phyloP scores from a whole-genome alignment of 306 rosid genomes.

The Potentilla sterilis region DNA sequence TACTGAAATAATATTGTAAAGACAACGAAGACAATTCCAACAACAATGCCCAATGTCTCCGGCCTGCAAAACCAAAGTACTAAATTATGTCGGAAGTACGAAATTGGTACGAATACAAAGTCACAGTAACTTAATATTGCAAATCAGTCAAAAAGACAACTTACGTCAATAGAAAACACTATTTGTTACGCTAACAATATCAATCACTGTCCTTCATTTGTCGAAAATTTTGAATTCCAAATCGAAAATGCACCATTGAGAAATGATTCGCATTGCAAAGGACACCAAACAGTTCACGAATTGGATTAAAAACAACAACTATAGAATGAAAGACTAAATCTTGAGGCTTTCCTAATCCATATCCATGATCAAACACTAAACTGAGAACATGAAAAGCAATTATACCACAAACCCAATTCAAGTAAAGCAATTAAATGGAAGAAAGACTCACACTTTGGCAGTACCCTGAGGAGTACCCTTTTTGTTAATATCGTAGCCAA shows the following conservation, averaged over 20 bases:
- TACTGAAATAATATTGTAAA: conserved; percentile 79
- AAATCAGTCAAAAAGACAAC: not conserved
- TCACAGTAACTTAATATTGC: not conserved
- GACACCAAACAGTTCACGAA: not conserved
- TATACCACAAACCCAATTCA: not conserved
- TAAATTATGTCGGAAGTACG: not conserved
- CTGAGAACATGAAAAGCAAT: conserved; percentile 6
- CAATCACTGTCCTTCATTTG: not conserved
- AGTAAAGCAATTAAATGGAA: not conserved
- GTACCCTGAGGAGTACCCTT: conserved; percentile 79
- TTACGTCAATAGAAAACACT: not conserved
- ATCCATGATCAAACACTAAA: conserved; percentile 26
- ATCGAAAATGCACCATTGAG: not conserved
- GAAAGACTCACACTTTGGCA: conserved; percentile 70
- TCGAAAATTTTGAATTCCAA: not conserved
- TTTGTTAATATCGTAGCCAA: conserved; percentile 89
- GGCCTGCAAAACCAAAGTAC: conserved; percentile 52
- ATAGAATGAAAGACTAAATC: not conserved
- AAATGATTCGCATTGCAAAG: no score
- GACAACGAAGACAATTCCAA: conserved; percentile 83
- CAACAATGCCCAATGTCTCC: conserved; percentile 88
- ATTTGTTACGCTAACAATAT: not conserved
- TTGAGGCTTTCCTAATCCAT: not conserved
- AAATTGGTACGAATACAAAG: not conserved
- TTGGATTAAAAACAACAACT: not conserved